Evolutionary conservation across 352 stramenopile species (phyloP).

Genomic region (Pythium sp.): DNA sequence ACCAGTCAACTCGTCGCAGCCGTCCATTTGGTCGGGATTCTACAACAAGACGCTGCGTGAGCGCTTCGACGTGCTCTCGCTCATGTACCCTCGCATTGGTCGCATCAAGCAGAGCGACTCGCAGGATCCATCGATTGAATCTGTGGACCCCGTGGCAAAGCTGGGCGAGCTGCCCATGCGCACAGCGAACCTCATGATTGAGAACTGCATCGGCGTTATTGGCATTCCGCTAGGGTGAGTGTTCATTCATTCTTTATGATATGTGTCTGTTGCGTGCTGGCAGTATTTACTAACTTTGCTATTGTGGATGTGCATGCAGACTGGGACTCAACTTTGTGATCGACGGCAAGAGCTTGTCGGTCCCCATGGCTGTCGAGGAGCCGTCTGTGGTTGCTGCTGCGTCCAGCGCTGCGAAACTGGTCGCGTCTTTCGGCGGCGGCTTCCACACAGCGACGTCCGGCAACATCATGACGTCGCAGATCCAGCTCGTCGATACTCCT

Average conservation of each 20-base stretch:
- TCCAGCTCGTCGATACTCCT: conserved; percentile 75
- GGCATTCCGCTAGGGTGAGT: conserved; percentile 77
- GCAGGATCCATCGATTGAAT: conserved; percentile 12
- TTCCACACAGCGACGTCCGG: conserved; percentile 72
- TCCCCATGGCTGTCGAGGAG: conserved; percentile 86
- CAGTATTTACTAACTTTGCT: background rate
- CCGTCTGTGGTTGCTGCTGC: conserved; percentile 82
- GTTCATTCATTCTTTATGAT: background rate
- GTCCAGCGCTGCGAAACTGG: conserved; percentile 81
- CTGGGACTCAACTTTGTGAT: conserved; percentile 87
- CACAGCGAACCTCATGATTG: conserved; percentile 87
- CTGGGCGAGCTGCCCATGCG: conserved; percentile 72
- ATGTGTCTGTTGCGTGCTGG: background rate
- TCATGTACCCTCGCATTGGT: conserved; percentile 77
- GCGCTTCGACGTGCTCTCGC: conserved; percentile 75
- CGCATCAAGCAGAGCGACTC: conserved; percentile 33
- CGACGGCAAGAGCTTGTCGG: conserved; percentile 70
- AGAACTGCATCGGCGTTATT: conserved; percentile 87
- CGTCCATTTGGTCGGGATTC: conserved; percentile 84
- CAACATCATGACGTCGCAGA: conserved; percentile 88
- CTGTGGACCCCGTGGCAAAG: conserved; percentile 34
- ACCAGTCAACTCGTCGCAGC: conserved; percentile 38
- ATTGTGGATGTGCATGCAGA: conserved; percentile 14
- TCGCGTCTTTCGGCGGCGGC: conserved; percentile 64
- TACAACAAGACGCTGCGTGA: conserved; percentile 89